Evolutionary conservation across 129 eudicot genomes (phyloP).

Genomic region (Daucus carota): DNA sequence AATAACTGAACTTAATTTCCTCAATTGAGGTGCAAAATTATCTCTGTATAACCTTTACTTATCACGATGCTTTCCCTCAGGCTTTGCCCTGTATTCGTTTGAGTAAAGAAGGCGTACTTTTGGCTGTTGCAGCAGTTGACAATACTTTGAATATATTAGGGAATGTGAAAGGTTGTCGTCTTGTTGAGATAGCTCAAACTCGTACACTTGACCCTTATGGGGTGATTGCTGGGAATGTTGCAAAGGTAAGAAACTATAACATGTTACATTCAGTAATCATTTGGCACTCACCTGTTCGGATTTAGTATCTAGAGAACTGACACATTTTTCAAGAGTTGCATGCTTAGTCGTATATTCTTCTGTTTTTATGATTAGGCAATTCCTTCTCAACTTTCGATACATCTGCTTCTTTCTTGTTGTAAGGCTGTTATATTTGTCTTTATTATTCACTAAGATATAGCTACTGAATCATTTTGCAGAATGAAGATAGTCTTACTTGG

Average conservation of each 20-base stretch:
- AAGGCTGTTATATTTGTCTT: too few species aligned
- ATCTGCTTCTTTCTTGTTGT: too few species aligned
- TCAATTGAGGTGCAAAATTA: not conserved
- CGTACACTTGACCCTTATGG: too few species aligned
- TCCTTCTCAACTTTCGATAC: too few species aligned
- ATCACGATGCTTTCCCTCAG: constrained; percentile 25
- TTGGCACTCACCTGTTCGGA: constrained; percentile 29
- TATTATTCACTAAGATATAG: too few species aligned
- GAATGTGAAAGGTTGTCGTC: constrained; percentile 46
- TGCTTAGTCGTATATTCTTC: too few species aligned
- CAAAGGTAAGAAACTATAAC: not conserved
- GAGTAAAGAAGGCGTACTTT: constrained; percentile 45
- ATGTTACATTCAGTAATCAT: not conserved
- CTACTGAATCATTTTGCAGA: too few species aligned
- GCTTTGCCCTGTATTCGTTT: constrained; percentile 63
- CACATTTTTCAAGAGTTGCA: too few species aligned
- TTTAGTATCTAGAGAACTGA: too few species aligned
- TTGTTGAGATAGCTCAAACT: constrained; percentile 30
- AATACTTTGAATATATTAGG: constrained; percentile 63
- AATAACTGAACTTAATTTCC: constrained; percentile 12
- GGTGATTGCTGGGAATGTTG: not conserved
- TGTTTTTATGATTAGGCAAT: too few species aligned
- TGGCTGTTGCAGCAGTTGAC: constrained; percentile 69
- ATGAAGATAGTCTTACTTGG: too few species aligned
- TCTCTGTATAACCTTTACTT: not conserved